phyloP scores from a whole-genome alignment of 805 yeast genomes.

The Kregervanrija pseudodelftensis region DNA sequence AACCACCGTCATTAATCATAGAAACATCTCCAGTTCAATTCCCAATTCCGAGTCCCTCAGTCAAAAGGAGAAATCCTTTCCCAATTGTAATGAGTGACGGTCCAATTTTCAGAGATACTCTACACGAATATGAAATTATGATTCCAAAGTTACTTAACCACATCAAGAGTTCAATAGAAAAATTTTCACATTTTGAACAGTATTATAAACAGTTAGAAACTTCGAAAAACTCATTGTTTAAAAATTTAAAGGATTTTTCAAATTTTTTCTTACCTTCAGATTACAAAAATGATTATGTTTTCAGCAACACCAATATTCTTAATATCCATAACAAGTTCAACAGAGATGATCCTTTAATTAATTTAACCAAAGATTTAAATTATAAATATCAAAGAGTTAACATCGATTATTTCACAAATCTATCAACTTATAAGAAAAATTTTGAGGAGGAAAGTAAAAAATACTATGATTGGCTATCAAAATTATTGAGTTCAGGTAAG shows the following conservation, averaged over 20 bases:
- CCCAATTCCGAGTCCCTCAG: too few species aligned
- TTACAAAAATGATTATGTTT: constrained; percentile 2
- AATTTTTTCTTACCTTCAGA: constrained; percentile 5
- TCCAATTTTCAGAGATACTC: constrained; percentile 25
- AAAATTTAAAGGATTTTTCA: constrained; percentile 6
- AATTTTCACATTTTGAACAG: constrained; percentile 13
- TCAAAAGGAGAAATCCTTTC: constrained; percentile 14
- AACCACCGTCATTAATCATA: too few species aligned
- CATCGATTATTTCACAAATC: background rate
- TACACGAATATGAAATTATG: constrained; percentile 21
- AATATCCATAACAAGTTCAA: background rate
- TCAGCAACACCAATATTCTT: background rate
- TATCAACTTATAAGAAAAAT: constrained; percentile 16
- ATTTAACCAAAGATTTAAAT: background rate
- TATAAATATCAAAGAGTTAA: background rate
- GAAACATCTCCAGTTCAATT: too few species aligned
- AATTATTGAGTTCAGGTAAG: constrained; percentile 27
- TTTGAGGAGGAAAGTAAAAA: constrained; percentile 32
- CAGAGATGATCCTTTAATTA: background rate
- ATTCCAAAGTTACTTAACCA: constrained; percentile 16
- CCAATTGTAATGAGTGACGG: constrained; percentile 32
- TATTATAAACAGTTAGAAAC: constrained; percentile 13
- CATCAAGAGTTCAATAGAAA: constrained; percentile 12
- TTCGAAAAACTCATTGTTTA: constrained; percentile 3
- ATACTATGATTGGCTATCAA: constrained; percentile 30